Evolutionary conservation across 2,329 filamentous ascomycete genomes (phyloP).

Genomic region (Claviceps fusiformis): DNA sequence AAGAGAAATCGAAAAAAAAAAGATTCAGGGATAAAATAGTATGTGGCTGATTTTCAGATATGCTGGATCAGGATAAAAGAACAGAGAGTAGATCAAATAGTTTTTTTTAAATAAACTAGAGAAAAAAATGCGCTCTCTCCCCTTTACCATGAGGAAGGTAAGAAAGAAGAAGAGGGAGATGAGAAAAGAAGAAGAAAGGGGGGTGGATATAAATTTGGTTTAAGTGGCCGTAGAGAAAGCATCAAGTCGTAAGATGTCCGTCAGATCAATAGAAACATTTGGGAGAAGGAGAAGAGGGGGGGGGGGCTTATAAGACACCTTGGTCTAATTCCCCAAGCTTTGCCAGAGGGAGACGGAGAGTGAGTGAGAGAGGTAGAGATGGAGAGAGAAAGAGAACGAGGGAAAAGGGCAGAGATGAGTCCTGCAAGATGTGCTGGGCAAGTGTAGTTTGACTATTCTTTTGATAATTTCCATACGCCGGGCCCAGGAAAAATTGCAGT

Average conservation of each 20-base stretch:
- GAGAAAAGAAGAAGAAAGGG: conserved; percentile 1
- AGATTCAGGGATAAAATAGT: conserved; percentile 3
- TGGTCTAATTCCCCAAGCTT: conserved; percentile 6
- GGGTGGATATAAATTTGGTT: background rate
- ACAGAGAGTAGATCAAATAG: too few relatives aligned
- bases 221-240: conserved; percentile 5
- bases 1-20: too few relatives aligned
- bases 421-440: conserved; percentile 13
- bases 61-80: background rate
- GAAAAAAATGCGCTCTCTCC: too few relatives aligned
- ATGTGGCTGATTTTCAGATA: background rate
- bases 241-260: conserved; percentile 8
- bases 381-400: too few relatives aligned
- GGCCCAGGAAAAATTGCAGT: conserved; percentile 14
- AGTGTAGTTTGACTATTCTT: too few relatives aligned
- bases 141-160: too few relatives aligned
- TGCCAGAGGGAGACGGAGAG: too few relatives aligned
- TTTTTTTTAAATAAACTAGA: too few relatives aligned
- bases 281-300: too few relatives aligned
- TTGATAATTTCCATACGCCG: too few relatives aligned
- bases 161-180: background rate
- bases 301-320: conserved; percentile 1
- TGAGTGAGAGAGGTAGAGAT: too few relatives aligned
- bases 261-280: conserved; percentile 1
- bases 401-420: conserved; percentile 7